A percentile compares a stretch with the other conserved stretches of the same genome.
Conservation (phyloP, 306 rosid species). For the Rosa rugosa region DNA sequence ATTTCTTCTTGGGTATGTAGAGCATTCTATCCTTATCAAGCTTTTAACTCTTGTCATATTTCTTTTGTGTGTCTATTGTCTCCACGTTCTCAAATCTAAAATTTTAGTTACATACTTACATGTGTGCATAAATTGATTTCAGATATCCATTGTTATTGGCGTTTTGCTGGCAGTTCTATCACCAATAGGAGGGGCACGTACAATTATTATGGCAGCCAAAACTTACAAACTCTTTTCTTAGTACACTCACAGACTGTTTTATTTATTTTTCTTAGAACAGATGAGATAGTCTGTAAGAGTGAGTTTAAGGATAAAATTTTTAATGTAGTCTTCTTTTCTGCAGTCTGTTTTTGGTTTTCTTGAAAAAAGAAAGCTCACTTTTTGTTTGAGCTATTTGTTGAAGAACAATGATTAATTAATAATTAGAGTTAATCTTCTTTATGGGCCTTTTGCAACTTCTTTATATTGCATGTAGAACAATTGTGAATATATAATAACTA, state of each 20-base stretch:
- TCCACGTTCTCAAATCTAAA: neutral
- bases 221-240: slow-evolving; percentile 47
- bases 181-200: slow-evolving; percentile 62
- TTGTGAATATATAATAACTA: no score
- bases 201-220: slow-evolving; percentile 45
- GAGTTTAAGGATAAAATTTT: neutral
- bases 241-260: neutral
- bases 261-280: neutral
- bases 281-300: neutral
- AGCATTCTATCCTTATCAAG: neutral
- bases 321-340: neutral
- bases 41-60: neutral
- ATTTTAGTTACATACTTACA: neutral
- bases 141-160: slow-evolving; percentile 34
- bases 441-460: no score
- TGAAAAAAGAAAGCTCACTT: neutral
- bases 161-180: slow-evolving; percentile 33
- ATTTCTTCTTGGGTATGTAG: slow-evolving; percentile 41
- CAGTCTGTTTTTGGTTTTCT: neutral
- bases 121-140: neutral
- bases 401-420: neutral
- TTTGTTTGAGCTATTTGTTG: neutral
- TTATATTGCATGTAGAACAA: no score
- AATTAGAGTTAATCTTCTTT: no score
- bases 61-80: neutral